phyloP scores from a whole-genome alignment of 257 asterid species.

The Sherardia arvensis region DNA sequence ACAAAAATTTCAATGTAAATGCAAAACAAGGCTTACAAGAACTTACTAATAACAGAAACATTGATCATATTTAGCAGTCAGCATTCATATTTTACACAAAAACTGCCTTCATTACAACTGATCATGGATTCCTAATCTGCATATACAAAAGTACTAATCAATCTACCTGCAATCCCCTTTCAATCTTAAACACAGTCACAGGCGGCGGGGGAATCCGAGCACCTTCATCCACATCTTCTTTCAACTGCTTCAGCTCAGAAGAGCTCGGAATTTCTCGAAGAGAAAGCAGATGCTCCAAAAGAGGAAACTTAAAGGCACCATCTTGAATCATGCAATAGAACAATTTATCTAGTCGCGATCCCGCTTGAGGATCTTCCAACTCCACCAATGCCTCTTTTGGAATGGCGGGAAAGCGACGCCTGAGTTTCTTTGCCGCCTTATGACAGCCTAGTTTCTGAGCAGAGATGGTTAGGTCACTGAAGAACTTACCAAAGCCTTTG shows the following conservation, averaged over 20 bases:
- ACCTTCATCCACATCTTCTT: neutral
- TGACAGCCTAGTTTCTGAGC: neutral
- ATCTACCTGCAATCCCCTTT: too few species aligned
- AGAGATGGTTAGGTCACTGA: neutral
- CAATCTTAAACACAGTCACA: too few species aligned
- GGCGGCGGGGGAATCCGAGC: neutral
- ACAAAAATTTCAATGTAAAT: too few species aligned
- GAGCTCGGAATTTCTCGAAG: neutral
- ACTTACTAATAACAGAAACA: too few species aligned
- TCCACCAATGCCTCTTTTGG: neutral
- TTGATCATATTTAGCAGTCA: too few species aligned
- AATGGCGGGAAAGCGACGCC: neutral
- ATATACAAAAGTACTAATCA: too few species aligned
- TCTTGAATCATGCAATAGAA: neutral
- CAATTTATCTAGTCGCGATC: neutral
- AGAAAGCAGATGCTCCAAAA: neutral
- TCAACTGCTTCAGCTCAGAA: neutral
- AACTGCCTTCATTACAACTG: too few species aligned
- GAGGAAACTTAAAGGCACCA: neutral
- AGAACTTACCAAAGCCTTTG: neutral
- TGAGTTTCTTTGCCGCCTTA: neutral
- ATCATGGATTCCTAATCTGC: too few species aligned
- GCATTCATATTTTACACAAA: too few species aligned
- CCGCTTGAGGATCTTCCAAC: neutral
- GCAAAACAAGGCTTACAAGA: too few species aligned